Percentiles rank a stretch among this genome's conserved stretches.
These are phyloP conservation scores for Aquilaria sinensis DNA, from an alignment of 345 rosid species.

Conservation along the genomic window DNA sequence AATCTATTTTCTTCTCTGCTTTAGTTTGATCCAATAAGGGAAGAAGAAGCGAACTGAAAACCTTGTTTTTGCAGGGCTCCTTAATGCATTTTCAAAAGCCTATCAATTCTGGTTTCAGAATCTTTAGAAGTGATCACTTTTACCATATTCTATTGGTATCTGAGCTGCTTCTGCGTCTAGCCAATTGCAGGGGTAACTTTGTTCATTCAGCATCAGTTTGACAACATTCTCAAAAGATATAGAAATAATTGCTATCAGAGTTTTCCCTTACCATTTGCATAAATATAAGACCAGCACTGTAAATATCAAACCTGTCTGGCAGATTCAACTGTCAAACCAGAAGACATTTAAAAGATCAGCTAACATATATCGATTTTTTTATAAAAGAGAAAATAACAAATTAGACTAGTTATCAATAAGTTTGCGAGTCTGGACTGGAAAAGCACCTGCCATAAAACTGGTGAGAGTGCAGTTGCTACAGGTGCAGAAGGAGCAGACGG, in stretches of 20 bases:
- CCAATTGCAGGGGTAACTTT: too few species aligned
- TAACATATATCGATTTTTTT: slow-evolving; percentile 7
- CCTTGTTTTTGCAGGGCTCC: too few species aligned
- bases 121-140: too few species aligned
- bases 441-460: slow-evolving; percentile 95
- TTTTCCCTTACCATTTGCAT: slow-evolving; percentile 75
- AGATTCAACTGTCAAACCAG: slow-evolving; percentile 62
- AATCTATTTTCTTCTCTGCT: too few species aligned
- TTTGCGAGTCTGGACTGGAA: not conserved
- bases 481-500: slow-evolving; percentile 99
- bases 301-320: slow-evolving; percentile 94
- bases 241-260: not conserved
- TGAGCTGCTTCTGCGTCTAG: too few species aligned
- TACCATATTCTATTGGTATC: too few species aligned
- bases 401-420: slow-evolving; percentile 7
- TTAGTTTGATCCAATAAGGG: too few species aligned
- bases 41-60: too few species aligned
- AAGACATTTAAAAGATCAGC: too few species aligned
- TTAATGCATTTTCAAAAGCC: too few species aligned
- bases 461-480: slow-evolving; percentile 94
- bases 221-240: not conserved
- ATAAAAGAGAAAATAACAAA: slow-evolving; percentile 16
- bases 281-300: slow-evolving; percentile 86
- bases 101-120: too few species aligned
- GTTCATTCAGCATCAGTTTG: not conserved